Base-by-base conservation (phyloP, 148 eudicot genomes). In the Dianthus caryophyllus region DNA sequence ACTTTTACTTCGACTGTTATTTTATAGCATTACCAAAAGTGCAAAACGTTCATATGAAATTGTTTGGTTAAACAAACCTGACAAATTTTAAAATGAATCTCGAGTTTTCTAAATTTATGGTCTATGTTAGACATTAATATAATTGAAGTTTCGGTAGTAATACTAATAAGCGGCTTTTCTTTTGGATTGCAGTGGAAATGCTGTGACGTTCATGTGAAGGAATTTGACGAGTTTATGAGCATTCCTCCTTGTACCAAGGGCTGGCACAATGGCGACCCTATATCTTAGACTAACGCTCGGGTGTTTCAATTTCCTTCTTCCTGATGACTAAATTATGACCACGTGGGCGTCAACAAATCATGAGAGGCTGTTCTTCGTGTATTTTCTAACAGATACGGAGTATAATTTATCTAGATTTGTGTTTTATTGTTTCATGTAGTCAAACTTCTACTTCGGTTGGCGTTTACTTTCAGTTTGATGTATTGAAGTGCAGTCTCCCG, bases 191-290 rank as follows among this genome's bases (percentile, higher is more conserved):
- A 89, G 98, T 93, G 98, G 98, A 85, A 93, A 77, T 93, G 98
- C 61, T 93, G 98, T 65, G 89, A 93, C 71, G 67, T 93, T 77
- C 96, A 85, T 78, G 98, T 89, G 52, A 84, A 84, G 79, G 98
- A 93, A 71, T 93, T 93, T 25, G 98, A 93, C n/a, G 96, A 93
- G 84, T 93, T 93, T 80, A 85, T 89, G 86, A 73, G 70, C 77
- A 93, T 93, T 38, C 91, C 90, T 17, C 91, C 98, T 38, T 93
- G 98, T 81, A 36, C 91, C 30, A 87, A 82, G 78, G 98, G 98
- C 46, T 93, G 98, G 98, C 98, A 89, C 89, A 77, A 83, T 79
- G 94, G 89, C 6, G 77, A 93, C 72, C 81, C 96, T 55, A 68
- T 52, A 29, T 71, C 85, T 6, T 87, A 75, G 74, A 62, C 11